phyloP scores from a whole-genome alignment of 2,329 filamentous ascomycete species.

The Neofusicoccum ribis region DNA sequence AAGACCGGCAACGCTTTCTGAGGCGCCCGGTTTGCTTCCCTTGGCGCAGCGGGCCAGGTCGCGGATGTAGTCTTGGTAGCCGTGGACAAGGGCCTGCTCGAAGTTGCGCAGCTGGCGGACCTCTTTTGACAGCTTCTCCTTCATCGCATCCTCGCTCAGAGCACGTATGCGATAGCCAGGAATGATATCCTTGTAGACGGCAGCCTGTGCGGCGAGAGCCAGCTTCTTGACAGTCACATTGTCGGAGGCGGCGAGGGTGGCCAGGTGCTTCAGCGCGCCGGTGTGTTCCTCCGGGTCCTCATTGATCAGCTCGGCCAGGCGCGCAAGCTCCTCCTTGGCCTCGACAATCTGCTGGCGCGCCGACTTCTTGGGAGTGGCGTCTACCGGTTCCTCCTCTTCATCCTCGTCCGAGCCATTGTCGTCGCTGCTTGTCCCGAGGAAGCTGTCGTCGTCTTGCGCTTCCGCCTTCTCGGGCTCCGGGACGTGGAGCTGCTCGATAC shows the following conservation, averaged over 20 bases:
- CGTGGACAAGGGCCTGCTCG: slow-evolving; percentile 81
- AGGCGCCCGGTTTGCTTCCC: slow-evolving; percentile 45
- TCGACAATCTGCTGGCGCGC: slow-evolving; percentile 76
- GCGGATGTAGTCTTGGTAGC: slow-evolving; percentile 83
- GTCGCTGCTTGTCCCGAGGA: slow-evolving; percentile 60
- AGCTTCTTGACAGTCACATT: slow-evolving; percentile 80
- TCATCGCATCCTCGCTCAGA: slow-evolving; percentile 69
- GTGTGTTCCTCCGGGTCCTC: slow-evolving; percentile 92
- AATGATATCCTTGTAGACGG: slow-evolving; percentile 93
- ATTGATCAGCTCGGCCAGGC: slow-evolving; percentile 76
- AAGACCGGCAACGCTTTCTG: slow-evolving; percentile 48
- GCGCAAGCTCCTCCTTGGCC: slow-evolving; percentile 90
- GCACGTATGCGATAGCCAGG: slow-evolving; percentile 94
- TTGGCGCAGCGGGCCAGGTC: slow-evolving; percentile 70
- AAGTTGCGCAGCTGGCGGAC: slow-evolving; percentile 79
- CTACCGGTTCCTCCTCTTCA: slow-evolving; percentile 41
- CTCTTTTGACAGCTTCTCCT: slow-evolving; percentile 86
- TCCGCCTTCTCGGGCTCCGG: slow-evolving; percentile 44
- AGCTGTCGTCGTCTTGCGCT: slow-evolving; percentile 60
- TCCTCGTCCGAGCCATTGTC: slow-evolving; percentile 51
- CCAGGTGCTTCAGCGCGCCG: slow-evolving; percentile 74
- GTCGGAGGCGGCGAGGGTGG: slow-evolving; percentile 68
- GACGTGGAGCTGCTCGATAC: slow-evolving; percentile 55
- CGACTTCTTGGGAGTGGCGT: slow-evolving; percentile 65
- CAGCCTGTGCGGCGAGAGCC: slow-evolving; percentile 79